Conservation (phyloP, 176 grass and related monocot genomes). For the Eragrostis nindensis region DNA sequence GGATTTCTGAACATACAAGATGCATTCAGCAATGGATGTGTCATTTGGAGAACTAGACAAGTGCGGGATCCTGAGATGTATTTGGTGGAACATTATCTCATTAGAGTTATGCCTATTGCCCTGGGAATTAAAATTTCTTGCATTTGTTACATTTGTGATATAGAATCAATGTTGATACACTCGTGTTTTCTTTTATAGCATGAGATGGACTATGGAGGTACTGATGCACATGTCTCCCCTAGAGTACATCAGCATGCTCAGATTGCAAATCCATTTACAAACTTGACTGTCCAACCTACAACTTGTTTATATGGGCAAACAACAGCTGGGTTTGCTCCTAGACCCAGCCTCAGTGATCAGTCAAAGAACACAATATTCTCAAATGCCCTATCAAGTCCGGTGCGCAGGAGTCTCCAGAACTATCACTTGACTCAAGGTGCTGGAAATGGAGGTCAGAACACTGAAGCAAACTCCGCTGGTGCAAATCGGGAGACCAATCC, state of each 20-base stretch:
- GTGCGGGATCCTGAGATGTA: conserved; percentile 1
- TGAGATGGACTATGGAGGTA: conserved; percentile 81
- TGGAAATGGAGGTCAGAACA: conserved; percentile 58
- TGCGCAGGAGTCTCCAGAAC: conserved; percentile 65
- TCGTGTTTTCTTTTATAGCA: conserved; percentile 59
- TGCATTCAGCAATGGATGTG: not conserved
- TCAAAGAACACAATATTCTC: conserved; percentile 78
- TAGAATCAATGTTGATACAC: conserved; percentile 3
- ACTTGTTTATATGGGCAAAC: conserved; percentile 41
- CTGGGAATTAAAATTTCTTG: conserved; percentile 31
- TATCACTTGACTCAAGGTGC: conserved; percentile 64
- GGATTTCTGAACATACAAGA: conserved; percentile 1
- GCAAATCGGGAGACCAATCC: conserved; percentile 63
- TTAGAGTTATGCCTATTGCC: conserved; percentile 30
- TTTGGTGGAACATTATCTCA: conserved; percentile 23
- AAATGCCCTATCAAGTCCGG: conserved; percentile 71
- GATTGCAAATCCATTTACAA: conserved; percentile 50
- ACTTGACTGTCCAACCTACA: conserved; percentile 41
- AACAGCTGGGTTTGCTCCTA: conserved; percentile 48
- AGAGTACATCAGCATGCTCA: conserved; percentile 58
- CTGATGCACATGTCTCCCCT: conserved; percentile 64
- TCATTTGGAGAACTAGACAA: not conserved
- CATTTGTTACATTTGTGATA: conserved; percentile 4
- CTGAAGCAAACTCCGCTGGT: conserved; percentile 51
- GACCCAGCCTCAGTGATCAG: conserved; percentile 56